Evolutionary conservation across 805 yeast genomes (phyloP), one percentile per base, ranked within the genome.

Genomic region (Teunomyces kruisii): DNA sequence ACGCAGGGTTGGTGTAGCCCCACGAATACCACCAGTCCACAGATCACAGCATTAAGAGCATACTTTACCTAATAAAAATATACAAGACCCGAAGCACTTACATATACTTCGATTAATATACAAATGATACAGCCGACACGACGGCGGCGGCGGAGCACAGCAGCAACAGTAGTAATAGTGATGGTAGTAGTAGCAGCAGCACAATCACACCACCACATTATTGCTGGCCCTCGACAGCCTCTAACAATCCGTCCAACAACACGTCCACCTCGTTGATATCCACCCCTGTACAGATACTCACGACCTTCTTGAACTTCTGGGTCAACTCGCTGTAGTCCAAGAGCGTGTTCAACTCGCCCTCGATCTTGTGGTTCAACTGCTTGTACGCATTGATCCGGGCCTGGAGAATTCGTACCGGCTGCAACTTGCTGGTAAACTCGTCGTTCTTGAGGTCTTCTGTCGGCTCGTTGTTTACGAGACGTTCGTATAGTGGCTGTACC

Each of bases 261-360:
- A 75, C 79, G 61, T 88, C 96, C 27, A 94, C 95, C 50, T 83
- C 84, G 43, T 78, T 79, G 43, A 86, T 87, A 39, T 83, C 90
- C 22, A 89, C 92, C 19, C 94, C 94, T 3, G 96, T 86, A 70
- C 98, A 91, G 42, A 89, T 72, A 22, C 96, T 82, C 30, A 92
- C 90, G 13, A 92, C 96, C 55, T 87, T 78, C 56, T 94, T 83
- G 68, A 90, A 94, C 63, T 92, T 92, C 14, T 71, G 61, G 13
- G 76, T 70, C 46, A 72, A 62, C 46, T 61, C 66, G 41, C 68
- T 64, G 54, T 72, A 72, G 53, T 72, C 70, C 31, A 56, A 74
- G 50, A 90, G 74, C 8, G 68, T 72, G 28, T 65, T 67, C 32
- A 88, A 73, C 40, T 86, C 75, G 2, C 62, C 58, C 28, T 74